A percentile compares a stretch with the other conserved stretches of the same genome.
phyloP scores from a whole-genome alignment of 176 grass and related monocot genomes.

The Aegilops sharonensis region DNA sequence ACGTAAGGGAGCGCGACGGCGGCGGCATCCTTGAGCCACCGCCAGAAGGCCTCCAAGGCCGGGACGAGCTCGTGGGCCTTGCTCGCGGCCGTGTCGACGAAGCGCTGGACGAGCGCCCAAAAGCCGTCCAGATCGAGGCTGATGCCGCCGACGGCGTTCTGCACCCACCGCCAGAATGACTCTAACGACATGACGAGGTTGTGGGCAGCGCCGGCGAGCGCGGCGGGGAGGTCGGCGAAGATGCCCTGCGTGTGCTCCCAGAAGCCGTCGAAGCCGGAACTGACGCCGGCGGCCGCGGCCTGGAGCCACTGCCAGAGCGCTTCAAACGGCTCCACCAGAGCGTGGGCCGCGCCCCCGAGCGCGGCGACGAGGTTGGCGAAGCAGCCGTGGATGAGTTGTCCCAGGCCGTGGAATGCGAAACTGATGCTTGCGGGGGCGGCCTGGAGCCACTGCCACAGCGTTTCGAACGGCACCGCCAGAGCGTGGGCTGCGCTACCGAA shows the following conservation, averaged over 20 bases:
- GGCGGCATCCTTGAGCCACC: background rate
- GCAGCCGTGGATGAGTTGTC: background rate
- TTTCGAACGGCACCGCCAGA: too few species aligned
- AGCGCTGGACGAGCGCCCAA: background rate
- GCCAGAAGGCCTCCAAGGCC: background rate
- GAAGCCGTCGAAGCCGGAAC: background rate
- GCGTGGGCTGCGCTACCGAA: too few species aligned
- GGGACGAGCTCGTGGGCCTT: background rate
- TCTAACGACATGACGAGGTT: background rate
- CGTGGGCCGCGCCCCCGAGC: background rate
- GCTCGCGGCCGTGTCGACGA: background rate
- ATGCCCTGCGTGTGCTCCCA: background rate
- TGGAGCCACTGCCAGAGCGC: background rate
- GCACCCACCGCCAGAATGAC: background rate
- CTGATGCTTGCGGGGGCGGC: background rate
- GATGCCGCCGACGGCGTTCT: background rate
- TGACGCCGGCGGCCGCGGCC: background rate
- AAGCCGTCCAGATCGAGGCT: background rate
- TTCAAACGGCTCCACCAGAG: background rate
- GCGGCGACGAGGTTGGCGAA: background rate
- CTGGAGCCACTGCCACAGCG: too few species aligned
- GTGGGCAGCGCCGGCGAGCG: background rate
- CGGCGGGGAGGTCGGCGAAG: background rate
- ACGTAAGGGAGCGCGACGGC: background rate
- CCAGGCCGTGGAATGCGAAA: background rate